phyloP scores from a whole-genome alignment of 2,329 filamentous ascomycete species.

The Hirsutella rhossiliensis region DNA sequence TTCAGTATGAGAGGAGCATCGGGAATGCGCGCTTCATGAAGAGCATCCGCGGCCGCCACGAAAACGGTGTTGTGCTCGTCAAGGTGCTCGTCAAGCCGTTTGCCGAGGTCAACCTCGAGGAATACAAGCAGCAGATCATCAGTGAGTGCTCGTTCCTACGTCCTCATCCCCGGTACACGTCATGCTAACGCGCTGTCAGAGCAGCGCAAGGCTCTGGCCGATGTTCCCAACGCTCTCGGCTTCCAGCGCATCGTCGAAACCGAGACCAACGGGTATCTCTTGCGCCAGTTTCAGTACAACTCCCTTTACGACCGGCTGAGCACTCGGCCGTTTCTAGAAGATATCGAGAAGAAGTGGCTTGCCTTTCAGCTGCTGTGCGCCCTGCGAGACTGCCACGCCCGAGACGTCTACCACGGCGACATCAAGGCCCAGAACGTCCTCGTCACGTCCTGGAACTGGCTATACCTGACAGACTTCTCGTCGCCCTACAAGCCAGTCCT shows the following conservation, averaged over 20 bases:
- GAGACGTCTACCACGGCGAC: conserved; percentile 88
- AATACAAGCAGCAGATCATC: conserved; percentile 66
- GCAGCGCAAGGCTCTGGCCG: conserved; percentile 65
- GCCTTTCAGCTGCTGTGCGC: conserved; percentile 91
- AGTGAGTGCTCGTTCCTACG: conserved; percentile 37
- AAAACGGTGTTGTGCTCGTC: conserved; percentile 82
- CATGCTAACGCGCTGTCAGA: conserved; percentile 31
- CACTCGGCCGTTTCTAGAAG: conserved; percentile 89
- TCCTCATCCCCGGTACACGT: background rate
- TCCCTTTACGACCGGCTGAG: conserved; percentile 95
- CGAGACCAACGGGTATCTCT: conserved; percentile 79
- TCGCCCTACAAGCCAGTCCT: conserved; percentile 90
- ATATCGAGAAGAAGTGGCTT: conserved; percentile 98
- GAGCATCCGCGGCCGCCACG: conserved; percentile 80
- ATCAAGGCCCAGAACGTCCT: conserved; percentile 97
- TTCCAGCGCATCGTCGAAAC: conserved; percentile 92
- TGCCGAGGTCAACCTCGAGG: conserved; percentile 63
- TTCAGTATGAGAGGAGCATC: conserved; percentile 85
- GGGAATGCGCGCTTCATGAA: conserved; percentile 94
- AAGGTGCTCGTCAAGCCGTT: conserved; percentile 94
- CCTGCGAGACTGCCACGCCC: conserved; percentile 78
- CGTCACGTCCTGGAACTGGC: conserved; percentile 98
- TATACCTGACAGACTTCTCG: conserved; percentile 96
- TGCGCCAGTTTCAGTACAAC: conserved; percentile 91
- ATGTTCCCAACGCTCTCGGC: conserved; percentile 80